A percentile compares a stretch with the other conserved stretches of the same genome.
phyloP scores from a whole-genome alignment of 2,329 filamentous ascomycete genomes.

The Cordyceps farinosa region DNA sequence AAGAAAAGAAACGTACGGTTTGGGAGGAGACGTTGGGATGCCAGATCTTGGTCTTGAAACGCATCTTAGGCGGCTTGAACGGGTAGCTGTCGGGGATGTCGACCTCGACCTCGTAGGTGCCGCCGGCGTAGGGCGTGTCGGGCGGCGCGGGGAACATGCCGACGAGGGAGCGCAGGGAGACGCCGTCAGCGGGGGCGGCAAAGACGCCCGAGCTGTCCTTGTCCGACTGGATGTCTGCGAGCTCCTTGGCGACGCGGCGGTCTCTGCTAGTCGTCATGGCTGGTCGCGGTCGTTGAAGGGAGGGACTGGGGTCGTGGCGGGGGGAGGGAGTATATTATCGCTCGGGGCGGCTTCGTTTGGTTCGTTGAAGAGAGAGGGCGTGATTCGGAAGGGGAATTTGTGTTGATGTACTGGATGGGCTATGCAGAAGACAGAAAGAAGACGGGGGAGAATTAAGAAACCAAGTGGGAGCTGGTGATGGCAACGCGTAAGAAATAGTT shows the following conservation, averaged over 20 bases:
- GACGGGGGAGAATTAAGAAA: too few relatives aligned
- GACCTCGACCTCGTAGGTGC: slow-evolving; percentile 78
- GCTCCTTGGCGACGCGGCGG: slow-evolving; percentile 69
- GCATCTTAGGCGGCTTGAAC: slow-evolving; percentile 88
- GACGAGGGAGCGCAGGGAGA: slow-evolving; percentile 75
- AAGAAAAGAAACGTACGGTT: slow-evolving; percentile 58
- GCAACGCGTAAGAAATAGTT: too few relatives aligned
- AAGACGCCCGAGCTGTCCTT: slow-evolving; percentile 68
- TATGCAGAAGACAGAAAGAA: too few relatives aligned
- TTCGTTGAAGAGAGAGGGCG: too few relatives aligned
- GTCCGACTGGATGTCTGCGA: slow-evolving; percentile 72
- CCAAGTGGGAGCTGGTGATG: too few relatives aligned
- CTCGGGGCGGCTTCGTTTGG: too few relatives aligned
- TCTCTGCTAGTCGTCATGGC: slow-evolving; percentile 50
- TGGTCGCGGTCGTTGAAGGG: too few relatives aligned
- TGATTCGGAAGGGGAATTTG: too few relatives aligned
- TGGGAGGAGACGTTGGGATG: slow-evolving; percentile 95
- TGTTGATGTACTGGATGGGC: too few relatives aligned
- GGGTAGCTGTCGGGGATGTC: slow-evolving; percentile 85
- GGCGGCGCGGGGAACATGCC: slow-evolving; percentile 84
- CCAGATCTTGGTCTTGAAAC: slow-evolving; percentile 91
- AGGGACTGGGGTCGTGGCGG: too few relatives aligned
- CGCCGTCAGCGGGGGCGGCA: slow-evolving; percentile 60
- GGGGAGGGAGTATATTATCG: too few relatives aligned
- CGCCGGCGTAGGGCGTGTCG: slow-evolving; percentile 89